Base-by-base conservation (phyloP, 2,329 filamentous ascomycete species). In the Polytolypa hystricis region DNA sequence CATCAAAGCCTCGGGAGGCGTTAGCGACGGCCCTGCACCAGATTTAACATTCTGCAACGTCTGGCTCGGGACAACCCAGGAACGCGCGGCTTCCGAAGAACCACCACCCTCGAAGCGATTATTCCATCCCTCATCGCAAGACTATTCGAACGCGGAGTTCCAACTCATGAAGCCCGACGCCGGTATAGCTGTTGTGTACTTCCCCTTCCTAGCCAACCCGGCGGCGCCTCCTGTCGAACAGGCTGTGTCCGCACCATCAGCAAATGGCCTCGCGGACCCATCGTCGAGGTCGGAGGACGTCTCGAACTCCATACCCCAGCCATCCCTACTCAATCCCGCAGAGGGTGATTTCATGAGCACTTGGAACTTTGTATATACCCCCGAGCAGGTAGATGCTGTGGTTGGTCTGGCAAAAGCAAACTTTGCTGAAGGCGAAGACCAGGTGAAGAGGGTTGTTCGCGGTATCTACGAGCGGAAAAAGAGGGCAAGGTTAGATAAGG, bases 341-440 rank as follows among this genome's bases (percentile, higher is more conserved):
- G 74, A 73, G 2, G 82, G 76, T 36, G 85, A 94, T 42, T 96
- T 86, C 60, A 77, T 96, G 66, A 84, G 78, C 47, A 98, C 91
- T 0, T 98, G 91, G 91, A 98, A 98, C 55, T 96, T 96, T 55
- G 79, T 95, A 19, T 98, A 96, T 58, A 93, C 83, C 2, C 80
- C 86, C 0, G 79, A 91, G 39, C 81, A 98, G 57, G 78, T 98
- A 35, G 87, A 96, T 48, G 74, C 75, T 17, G 85, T 93, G 0
- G 81, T 94, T 2, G 70, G 73, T 4, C 70, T 98, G 18, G 87
- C 91, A 1, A 71, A 77, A 38, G 84, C 84, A 8, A 98, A 98
- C 58, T 98, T 85, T 48, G 69, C 74, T 4, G 84, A 93, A 55
- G 86, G 89, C 1, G 74, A 74, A 33, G 81, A 84, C 39, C 77